Conservation (phyloP, 345 rosid genomes). For the Melastoma malabathricum region DNA sequence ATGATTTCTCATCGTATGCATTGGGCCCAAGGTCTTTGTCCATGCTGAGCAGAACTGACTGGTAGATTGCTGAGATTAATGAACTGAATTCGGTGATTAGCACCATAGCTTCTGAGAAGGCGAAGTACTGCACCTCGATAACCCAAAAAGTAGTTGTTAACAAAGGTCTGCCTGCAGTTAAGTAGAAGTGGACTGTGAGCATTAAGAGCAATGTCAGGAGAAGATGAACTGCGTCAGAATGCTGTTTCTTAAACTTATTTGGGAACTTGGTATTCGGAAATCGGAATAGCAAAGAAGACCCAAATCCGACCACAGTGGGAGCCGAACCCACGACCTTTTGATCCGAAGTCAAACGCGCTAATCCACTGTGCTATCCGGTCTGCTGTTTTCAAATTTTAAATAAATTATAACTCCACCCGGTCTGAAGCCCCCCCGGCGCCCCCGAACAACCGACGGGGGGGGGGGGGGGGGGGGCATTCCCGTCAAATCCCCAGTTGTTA, state of each 20-base stretch:
- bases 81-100: slow-evolving; percentile 36
- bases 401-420: too few relatives aligned
- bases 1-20: too few relatives aligned
- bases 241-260: too few relatives aligned
- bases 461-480: too few relatives aligned
- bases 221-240: slow-evolving; percentile 34
- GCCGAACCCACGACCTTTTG: slow-evolving; percentile 45
- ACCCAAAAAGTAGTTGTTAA: slow-evolving; percentile 22
- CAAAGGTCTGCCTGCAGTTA: slow-evolving; percentile 8
- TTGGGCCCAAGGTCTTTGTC: background rate
- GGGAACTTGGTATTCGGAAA: too few relatives aligned
- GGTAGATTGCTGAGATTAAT: slow-evolving; percentile 39
- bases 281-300: too few relatives aligned
- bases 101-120: slow-evolving; percentile 37
- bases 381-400: background rate
- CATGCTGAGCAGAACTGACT: slow-evolving; percentile 4
- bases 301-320: slow-evolving; percentile 21
- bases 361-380: slow-evolving; percentile 55
- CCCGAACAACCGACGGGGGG: too few relatives aligned
- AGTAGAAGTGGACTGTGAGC: slow-evolving; percentile 24
- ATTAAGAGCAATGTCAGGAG: slow-evolving; percentile 46
- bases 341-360: slow-evolving; percentile 45
- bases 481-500: too few relatives aligned
- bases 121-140: slow-evolving; percentile 70
- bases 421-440: too few relatives aligned